These are phyloP conservation scores for Mucor lusitanicus DNA, from an alignment of 371 early-diverging fungal species.

Conservation along the genomic window DNA sequence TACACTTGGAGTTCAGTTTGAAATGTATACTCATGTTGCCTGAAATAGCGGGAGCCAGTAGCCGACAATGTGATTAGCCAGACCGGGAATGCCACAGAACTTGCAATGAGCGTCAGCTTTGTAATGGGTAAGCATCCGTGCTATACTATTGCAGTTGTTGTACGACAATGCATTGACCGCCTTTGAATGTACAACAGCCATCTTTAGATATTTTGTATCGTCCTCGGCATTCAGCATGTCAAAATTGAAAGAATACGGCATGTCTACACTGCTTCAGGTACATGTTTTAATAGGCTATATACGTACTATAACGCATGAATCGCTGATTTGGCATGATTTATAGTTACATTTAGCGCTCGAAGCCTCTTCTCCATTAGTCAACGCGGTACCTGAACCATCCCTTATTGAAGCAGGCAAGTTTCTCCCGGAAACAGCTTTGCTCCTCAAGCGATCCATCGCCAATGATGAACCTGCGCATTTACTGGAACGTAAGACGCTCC, in stretches of 20 bases:
- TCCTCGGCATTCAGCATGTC: background rate
- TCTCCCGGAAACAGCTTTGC: background rate
- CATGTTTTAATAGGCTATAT: too few species aligned
- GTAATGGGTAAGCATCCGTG: background rate
- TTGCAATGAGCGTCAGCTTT: background rate
- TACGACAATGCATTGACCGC: background rate
- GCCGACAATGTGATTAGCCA: background rate
- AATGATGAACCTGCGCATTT: background rate
- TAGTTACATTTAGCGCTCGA: background rate
- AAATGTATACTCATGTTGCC: background rate
- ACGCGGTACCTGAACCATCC: background rate
- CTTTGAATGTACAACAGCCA: background rate
- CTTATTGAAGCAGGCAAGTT: background rate
- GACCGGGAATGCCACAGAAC: conserved; percentile 2
- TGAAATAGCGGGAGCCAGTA: conserved; percentile 9
- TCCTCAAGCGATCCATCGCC: background rate
- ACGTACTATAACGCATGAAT: too few species aligned
- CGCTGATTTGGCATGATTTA: background rate
- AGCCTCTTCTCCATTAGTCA: background rate
- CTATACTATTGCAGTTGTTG: too few species aligned
- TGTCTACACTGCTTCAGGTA: background rate
- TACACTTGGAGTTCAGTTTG: too few species aligned
- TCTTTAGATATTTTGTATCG: background rate
- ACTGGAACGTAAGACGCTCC: background rate
- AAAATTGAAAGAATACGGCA: background rate